Evolutionary conservation across 148 eudicot genomes (phyloP).

Genomic region (Fagopyrum tataricum): DNA sequence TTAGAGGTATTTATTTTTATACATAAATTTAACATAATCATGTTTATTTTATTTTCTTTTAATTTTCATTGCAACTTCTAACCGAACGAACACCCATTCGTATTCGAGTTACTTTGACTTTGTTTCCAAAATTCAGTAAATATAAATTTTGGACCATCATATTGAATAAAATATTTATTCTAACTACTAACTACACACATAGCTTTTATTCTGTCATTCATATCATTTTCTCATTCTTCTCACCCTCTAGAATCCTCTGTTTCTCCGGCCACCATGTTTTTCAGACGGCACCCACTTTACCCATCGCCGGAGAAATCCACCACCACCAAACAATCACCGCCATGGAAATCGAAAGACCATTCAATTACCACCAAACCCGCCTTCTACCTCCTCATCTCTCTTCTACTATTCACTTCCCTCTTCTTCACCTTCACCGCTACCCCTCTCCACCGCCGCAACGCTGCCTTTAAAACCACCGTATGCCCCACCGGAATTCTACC

Average conservation of each 20-base stretch:
- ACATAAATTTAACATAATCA: too few relatives aligned
- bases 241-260: neutral
- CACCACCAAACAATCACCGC: neutral
- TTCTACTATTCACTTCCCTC: neutral
- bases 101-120: too few relatives aligned
- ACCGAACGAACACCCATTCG: too few relatives aligned
- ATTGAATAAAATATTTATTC: too few relatives aligned
- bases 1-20: too few relatives aligned
- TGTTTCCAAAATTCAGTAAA: neutral
- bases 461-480: neutral
- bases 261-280: neutral
- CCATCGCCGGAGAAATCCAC: neutral
- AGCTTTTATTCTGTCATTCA: neutral
- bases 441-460: neutral
- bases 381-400: neutral
- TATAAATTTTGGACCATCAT: neutral
- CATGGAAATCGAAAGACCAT: neutral
- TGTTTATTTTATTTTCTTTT: too few relatives aligned
- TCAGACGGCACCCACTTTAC: neutral
- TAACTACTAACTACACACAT: neutral
- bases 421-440: neutral
- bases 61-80: too few relatives aligned
- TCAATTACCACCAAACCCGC: neutral
- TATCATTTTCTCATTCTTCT: neutral
- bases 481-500: constrained; percentile 12